These are phyloP conservation scores for Penicillium sclerotigenum DNA, from an alignment of 2,329 filamentous ascomycete species.

Conservation along the genomic window DNA sequence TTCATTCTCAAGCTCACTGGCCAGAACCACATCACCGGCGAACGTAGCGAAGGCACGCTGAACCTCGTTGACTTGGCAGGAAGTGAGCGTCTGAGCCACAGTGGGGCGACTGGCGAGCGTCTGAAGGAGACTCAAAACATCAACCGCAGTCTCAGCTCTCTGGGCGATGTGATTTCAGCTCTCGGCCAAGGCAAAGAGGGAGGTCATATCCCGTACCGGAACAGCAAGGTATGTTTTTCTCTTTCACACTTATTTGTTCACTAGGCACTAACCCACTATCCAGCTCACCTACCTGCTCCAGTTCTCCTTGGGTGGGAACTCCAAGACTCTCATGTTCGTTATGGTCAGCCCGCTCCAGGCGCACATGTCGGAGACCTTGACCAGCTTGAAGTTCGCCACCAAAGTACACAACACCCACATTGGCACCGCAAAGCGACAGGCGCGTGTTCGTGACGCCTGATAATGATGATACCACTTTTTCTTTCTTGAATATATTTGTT, in stretches of 20 bases:
- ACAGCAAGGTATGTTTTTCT: constrained; percentile 69
- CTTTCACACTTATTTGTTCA: neutral
- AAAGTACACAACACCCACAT: constrained; percentile 90
- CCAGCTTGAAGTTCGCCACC: constrained; percentile 90
- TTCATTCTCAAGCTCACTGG: constrained; percentile 76
- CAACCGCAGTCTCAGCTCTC: constrained; percentile 87
- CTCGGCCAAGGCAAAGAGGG: constrained; percentile 77
- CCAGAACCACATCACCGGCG: constrained; percentile 69
- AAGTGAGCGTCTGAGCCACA: constrained; percentile 84
- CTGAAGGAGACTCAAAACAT: constrained; percentile 96
- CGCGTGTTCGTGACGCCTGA: constrained; percentile 37
- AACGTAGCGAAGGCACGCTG: constrained; percentile 85
- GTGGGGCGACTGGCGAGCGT: constrained; percentile 78
- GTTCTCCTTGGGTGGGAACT: constrained; percentile 91
- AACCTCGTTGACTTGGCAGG: constrained; percentile 96
- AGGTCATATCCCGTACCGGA: constrained; percentile 85
- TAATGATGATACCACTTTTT: constrained; percentile 22
- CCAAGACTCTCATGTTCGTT: constrained; percentile 98
- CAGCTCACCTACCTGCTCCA: constrained; percentile 88
- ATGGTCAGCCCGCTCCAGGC: constrained; percentile 92
- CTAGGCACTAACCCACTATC: constrained; percentile 17
- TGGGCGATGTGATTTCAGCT: constrained; percentile 91
- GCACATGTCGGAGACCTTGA: constrained; percentile 88
- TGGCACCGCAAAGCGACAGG: constrained; percentile 66
- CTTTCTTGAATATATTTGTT: constrained; percentile 24